Evolutionary conservation across 208 protist species (phyloP).

Genomic region (Leptomonas seymouri): DNA sequence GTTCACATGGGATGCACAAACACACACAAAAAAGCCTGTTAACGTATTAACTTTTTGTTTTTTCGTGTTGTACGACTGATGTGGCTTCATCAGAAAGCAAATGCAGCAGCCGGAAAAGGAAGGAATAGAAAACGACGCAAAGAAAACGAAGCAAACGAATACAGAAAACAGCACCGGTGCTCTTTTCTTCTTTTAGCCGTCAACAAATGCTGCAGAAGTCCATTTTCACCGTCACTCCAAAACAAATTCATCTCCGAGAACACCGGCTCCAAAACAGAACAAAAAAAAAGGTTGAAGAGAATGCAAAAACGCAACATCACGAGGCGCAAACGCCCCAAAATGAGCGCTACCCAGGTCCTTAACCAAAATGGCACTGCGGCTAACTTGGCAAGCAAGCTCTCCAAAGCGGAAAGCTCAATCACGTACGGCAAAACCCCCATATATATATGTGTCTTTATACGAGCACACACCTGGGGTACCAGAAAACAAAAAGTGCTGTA

Average conservation of each 20-base stretch:
- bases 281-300: background rate
- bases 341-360: no score
- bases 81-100: background rate
- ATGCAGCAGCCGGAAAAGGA: background rate
- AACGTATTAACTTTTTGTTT: background rate
- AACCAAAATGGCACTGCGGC: no score
- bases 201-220: no score
- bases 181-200: no score
- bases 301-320: no score
- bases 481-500: background rate
- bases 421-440: background rate
- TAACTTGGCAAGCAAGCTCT: no score
- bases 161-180: no score
- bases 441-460: no score
- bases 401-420: background rate
- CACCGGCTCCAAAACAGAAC: background rate
- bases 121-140: background rate
- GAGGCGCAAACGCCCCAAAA: no score
- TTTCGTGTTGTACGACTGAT: background rate
- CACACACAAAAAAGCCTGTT: background rate
- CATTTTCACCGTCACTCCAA: no score
- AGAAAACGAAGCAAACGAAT: slow-evolving; percentile 4
- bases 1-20: background rate
- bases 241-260: no score
- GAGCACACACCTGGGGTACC: background rate